Conservation (phyloP, 2,329 filamentous ascomycete species). For the Microsporum canis region DNA sequence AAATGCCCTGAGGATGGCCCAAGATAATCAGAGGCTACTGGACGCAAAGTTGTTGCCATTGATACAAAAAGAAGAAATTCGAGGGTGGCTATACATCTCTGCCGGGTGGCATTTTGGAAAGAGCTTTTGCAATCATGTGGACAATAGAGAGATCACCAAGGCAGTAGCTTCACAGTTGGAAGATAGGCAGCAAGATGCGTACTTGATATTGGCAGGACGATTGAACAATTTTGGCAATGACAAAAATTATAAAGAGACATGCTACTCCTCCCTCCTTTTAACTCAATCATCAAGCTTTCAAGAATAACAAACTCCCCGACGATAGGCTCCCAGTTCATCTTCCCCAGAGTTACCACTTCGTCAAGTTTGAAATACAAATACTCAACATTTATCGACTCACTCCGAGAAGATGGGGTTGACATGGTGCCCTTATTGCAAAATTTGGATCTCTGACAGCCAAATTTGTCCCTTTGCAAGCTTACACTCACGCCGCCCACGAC, state of each 20-base stretch:
- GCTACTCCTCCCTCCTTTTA: not conserved
- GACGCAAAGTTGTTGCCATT: not conserved
- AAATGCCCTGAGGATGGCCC: not conserved
- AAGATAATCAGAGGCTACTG: not conserved
- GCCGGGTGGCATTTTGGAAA: not conserved
- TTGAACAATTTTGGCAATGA: not conserved
- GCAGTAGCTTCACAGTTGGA: not conserved
- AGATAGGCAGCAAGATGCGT: not conserved
- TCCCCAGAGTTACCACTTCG: too few species aligned
- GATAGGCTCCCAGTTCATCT: not conserved
- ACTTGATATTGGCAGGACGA: not conserved
- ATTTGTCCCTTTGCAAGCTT: not conserved
- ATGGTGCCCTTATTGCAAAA: not conserved
- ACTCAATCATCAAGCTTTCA: not conserved
- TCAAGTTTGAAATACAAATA: not conserved
- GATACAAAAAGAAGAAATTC: not conserved
- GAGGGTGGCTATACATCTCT: not conserved
- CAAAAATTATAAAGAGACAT: not conserved
- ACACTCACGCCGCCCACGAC: not conserved
- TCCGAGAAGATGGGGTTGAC: not conserved
- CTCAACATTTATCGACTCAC: not conserved
- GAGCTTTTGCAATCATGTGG: not conserved
- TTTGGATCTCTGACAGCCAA: not conserved
- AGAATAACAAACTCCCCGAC: not conserved
- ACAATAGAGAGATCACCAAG: not conserved